These are phyloP conservation scores for Chlamydomonas asymmetrica DNA, from an alignment of 139 green algal genomes.

Conservation along the genomic window DNA sequence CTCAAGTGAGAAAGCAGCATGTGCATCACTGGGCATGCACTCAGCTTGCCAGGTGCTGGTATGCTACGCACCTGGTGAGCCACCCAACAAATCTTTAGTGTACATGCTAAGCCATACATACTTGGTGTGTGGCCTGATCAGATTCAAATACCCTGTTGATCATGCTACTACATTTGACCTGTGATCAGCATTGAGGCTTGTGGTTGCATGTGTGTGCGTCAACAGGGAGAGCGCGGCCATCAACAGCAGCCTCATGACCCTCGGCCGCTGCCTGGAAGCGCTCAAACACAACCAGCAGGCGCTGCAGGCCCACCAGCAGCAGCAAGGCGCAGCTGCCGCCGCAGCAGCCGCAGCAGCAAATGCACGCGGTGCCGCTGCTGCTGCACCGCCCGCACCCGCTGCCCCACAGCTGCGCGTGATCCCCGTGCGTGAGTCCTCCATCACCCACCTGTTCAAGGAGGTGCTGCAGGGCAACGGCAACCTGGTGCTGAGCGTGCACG, in stretches of 20 bases:
- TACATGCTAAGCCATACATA: neutral
- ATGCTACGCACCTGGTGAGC: neutral
- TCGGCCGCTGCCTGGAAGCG: conserved; percentile 79
- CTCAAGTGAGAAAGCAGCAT: conserved; percentile 54
- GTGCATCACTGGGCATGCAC: neutral
- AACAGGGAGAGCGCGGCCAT: conserved; percentile 78
- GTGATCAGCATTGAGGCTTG: neutral
- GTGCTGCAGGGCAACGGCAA: conserved; percentile 72
- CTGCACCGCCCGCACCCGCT: neutral
- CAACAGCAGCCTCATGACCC: conserved; percentile 79
- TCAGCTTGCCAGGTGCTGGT: neutral
- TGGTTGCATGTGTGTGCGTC: neutral
- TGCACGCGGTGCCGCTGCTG: neutral
- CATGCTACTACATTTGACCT: neutral
- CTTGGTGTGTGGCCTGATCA: too few species aligned
- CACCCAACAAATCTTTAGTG: neutral
- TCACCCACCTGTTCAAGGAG: conserved; percentile 44
- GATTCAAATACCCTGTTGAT: too few species aligned
- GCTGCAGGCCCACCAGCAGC: conserved; percentile 37
- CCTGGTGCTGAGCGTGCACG: conserved; percentile 72
- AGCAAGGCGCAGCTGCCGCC: conserved; percentile 8
- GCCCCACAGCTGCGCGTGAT: conserved; percentile 41
- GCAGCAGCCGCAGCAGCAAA: conserved; percentile 10
- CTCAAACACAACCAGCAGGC: conserved; percentile 80
- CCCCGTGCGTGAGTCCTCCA: conserved; percentile 65